Conservation (phyloP, 2,329 filamentous ascomycete genomes). For the Juglanconis juglandina region DNA sequence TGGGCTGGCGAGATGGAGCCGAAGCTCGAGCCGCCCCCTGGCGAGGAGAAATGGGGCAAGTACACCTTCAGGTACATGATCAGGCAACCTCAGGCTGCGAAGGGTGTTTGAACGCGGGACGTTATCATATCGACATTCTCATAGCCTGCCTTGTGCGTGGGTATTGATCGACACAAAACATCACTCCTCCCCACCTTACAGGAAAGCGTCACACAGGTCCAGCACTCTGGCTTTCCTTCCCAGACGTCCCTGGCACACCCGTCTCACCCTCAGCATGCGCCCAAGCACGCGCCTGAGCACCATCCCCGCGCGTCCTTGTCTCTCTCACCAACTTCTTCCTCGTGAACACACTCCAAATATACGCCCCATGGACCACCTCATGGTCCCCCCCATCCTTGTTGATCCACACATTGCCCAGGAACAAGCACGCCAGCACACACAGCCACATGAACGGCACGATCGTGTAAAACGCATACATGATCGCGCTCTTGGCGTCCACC, state of each 20-base stretch:
- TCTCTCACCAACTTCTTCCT: slow-evolving; percentile 18
- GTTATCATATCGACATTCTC: no score
- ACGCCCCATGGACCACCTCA: slow-evolving; percentile 22
- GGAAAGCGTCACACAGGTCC: not conserved
- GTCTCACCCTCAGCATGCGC: not conserved
- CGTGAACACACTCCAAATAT: slow-evolving; percentile 21
- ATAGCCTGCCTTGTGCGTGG: no score
- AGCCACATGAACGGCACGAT: slow-evolving; percentile 56
- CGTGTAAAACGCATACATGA: slow-evolving; percentile 64
- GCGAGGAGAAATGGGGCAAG: slow-evolving; percentile 28
- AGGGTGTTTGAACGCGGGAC: not conserved
- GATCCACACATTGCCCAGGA: slow-evolving; percentile 34
- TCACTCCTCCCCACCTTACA: not conserved
- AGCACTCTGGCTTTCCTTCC: not conserved
- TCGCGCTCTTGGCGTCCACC: slow-evolving; percentile 38
- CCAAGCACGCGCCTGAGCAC: not conserved
- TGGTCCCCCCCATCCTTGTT: slow-evolving; percentile 24
- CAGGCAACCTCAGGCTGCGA: slow-evolving; percentile 3
- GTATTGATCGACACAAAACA: not conserved
- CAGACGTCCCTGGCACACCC: not conserved
- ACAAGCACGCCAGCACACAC: slow-evolving; percentile 26
- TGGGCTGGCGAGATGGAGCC: slow-evolving; percentile 23
- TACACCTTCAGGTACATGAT: slow-evolving; percentile 34
- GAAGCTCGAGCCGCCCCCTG: slow-evolving; percentile 20
- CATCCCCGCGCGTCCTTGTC: slow-evolving; percentile 16